A percentile compares a stretch with the other conserved stretches of the same genome.
phyloP scores from a whole-genome alignment of 2,329 filamentous ascomycete genomes.

The Knufia petricola region DNA sequence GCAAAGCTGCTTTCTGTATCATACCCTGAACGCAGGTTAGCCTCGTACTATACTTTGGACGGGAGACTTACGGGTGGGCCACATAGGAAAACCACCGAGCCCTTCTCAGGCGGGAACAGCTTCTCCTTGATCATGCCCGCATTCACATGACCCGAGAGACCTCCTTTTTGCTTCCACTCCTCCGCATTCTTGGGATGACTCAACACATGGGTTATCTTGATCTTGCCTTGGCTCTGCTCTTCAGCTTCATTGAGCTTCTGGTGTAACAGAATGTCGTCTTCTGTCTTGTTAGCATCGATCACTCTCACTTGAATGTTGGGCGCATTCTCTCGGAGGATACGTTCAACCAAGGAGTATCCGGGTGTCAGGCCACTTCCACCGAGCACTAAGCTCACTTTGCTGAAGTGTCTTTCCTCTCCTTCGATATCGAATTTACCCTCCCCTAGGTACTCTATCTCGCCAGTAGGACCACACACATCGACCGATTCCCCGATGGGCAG shows the following conservation, averaged over 20 bases:
- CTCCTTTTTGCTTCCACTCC: conserved; percentile 31
- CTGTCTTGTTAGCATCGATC: conserved; percentile 38
- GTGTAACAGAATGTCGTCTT: conserved; percentile 29
- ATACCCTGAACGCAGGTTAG: too few species aligned
- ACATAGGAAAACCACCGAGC: conserved; percentile 39
- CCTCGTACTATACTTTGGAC: too few species aligned
- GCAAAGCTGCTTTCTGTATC: conserved; percentile 44
- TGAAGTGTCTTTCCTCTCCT: conserved; percentile 33
- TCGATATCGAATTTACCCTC: conserved; percentile 40
- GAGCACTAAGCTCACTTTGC: conserved; percentile 39
- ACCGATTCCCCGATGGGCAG: conserved; percentile 41
- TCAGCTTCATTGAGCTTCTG: conserved; percentile 36
- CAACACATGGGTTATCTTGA: conserved; percentile 41
- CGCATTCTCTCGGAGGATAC: conserved; percentile 29
- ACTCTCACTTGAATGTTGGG: conserved; percentile 35
- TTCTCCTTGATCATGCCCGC: conserved; percentile 32
- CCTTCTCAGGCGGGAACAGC: conserved; percentile 35
- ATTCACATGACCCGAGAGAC: conserved; percentile 37
- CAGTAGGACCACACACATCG: conserved; percentile 44
- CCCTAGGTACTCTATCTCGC: conserved; percentile 42
- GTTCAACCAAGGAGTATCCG: conserved; percentile 41
- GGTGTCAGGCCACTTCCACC: conserved; percentile 45
- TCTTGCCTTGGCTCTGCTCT: conserved; percentile 29
- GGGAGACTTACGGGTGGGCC: too few species aligned
- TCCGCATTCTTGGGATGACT: conserved; percentile 32